Conservation (phyloP, 225 moss, liverwort and hornwort species). For the Pseudisothecium myosuroides region DNA sequence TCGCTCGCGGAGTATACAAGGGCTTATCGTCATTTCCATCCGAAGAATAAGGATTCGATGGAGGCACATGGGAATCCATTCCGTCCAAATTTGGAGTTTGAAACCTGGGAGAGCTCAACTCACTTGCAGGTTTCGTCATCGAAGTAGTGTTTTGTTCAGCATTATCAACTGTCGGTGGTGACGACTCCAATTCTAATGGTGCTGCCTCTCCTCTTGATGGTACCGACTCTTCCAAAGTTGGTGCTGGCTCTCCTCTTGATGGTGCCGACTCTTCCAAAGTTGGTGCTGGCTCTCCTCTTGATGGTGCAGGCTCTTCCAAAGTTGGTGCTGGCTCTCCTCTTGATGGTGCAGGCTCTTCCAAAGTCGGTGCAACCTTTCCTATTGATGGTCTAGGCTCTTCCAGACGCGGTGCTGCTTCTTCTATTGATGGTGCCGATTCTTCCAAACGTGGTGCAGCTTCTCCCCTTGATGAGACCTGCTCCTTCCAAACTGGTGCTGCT, state of each 20-base stretch:
- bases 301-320: not conserved
- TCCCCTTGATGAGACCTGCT: not conserved
- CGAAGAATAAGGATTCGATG: not conserved
- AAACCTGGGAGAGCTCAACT: not conserved
- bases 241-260: not conserved
- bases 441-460: not conserved
- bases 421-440: not conserved
- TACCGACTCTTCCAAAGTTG: not conserved
- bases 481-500: not conserved
- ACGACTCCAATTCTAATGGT: not conserved
- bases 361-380: not conserved
- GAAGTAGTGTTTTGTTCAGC: not conserved
- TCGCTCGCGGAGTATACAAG: not conserved
- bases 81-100: not conserved
- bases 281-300: not conserved
- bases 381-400: not conserved
- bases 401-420: not conserved
- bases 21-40: not conserved
- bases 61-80: not conserved
- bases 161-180: not conserved
- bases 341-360: not conserved
- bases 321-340: not conserved
- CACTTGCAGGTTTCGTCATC: not conserved
- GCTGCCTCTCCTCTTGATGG: not conserved
- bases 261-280: not conserved